Evolutionary conservation across 352 stramenopile species (phyloP).

Genomic region (Pythium aphanidermatum): DNA sequence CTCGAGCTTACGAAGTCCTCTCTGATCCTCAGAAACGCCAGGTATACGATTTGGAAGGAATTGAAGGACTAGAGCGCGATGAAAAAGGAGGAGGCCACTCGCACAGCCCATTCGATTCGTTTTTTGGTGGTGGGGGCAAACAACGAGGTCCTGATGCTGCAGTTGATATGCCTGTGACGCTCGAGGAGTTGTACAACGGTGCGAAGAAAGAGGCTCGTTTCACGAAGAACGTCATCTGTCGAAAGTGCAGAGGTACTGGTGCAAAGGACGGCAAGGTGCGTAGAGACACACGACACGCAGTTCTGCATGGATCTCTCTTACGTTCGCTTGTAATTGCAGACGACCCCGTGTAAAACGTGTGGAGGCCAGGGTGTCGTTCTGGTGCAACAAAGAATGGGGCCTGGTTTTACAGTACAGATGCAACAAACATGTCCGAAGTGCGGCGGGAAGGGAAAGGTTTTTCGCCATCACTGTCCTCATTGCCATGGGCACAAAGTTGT

Average conservation of each 20-base stretch:
- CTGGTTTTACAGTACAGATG: conserved; percentile 87
- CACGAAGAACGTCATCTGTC: conserved; percentile 71
- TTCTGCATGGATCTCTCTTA: too few relatives aligned
- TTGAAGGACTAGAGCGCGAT: conserved; percentile 80
- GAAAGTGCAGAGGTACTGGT: conserved; percentile 76
- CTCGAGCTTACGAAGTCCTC: conserved; percentile 88
- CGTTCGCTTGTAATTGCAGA: too few relatives aligned
- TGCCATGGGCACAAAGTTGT: conserved; percentile 82
- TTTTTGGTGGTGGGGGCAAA: conserved; percentile 71
- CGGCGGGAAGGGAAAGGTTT: conserved; percentile 89
- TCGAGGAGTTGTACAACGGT: conserved; percentile 86
- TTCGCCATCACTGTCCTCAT: conserved; percentile 92
- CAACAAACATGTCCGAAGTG: conserved; percentile 83
- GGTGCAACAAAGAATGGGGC: conserved; percentile 78
- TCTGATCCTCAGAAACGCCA: conserved; percentile 86
- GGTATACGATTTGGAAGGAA: conserved; percentile 91
- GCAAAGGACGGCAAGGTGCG: conserved; percentile 76
- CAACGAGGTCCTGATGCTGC: conserved; percentile 66
- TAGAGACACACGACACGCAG: neutral
- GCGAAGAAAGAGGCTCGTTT: conserved; percentile 69
- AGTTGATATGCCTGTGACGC: conserved; percentile 70
- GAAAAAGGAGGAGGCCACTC: conserved; percentile 43
- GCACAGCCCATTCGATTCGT: conserved; percentile 68
- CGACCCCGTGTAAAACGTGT: conserved; percentile 65
- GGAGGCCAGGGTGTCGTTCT: conserved; percentile 65